Conservation (phyloP, 2,329 filamentous ascomycete genomes). For the Cladosporium oxysporum region DNA sequence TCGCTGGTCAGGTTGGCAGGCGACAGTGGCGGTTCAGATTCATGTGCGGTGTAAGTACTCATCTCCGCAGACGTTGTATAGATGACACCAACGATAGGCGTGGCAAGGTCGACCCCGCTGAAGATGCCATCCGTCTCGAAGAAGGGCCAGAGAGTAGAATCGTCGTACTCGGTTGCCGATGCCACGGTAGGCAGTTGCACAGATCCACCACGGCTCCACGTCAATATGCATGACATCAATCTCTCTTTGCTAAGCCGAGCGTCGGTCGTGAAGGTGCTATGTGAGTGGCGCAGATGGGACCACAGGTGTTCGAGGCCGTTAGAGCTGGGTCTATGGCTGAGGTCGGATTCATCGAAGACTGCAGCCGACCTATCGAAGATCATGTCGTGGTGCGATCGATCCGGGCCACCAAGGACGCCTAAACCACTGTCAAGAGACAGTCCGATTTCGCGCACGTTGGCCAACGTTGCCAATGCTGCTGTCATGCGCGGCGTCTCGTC, state of each 20-base stretch:
- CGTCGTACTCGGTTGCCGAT: slow-evolving; percentile 21
- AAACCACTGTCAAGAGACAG: slow-evolving; percentile 68
- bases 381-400: slow-evolving; percentile 53
- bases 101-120: too few relatives aligned
- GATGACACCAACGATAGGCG: background rate
- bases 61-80: background rate
- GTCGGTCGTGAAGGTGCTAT: slow-evolving; percentile 22
- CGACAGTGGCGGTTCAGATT: background rate
- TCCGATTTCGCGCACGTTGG: slow-evolving; percentile 62
- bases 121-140: slow-evolving; percentile 17
- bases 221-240: background rate
- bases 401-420: slow-evolving; percentile 66
- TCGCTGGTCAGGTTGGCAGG: slow-evolving; percentile 51
- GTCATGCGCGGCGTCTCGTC: slow-evolving; percentile 65
- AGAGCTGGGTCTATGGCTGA: slow-evolving; percentile 24
- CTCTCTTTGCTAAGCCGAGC: background rate
- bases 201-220: too few relatives aligned
- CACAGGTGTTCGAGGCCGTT: slow-evolving; percentile 32
- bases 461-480: slow-evolving; percentile 59
- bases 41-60: too few relatives aligned
- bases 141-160: slow-evolving; percentile 27
- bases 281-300: slow-evolving; percentile 29
- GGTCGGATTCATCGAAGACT: slow-evolving; percentile 47
- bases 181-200: slow-evolving; percentile 1
- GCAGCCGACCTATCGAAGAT: slow-evolving; percentile 46